Conservation (phyloP, 148 eudicot genomes). For the Camellia japonica region DNA sequence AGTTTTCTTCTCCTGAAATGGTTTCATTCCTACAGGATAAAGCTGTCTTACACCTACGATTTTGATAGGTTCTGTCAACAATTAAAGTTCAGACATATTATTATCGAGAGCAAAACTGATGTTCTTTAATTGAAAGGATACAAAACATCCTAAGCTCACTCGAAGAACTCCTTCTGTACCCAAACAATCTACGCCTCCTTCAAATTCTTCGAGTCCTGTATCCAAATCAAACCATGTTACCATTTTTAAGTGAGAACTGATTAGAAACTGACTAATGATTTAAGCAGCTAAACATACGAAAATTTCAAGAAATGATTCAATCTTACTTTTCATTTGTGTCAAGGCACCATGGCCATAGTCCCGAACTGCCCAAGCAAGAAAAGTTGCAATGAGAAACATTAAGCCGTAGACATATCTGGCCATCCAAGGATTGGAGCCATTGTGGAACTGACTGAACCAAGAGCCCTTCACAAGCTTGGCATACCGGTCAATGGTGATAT, state of each 20-base stretch:
- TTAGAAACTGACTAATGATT: not conserved
- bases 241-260: not conserved
- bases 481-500: conserved; percentile 40
- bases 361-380: conserved; percentile 84
- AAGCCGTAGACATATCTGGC: conserved; percentile 83
- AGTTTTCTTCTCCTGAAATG: not conserved
- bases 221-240: conserved; percentile 9
- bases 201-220: conserved; percentile 62
- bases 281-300: not conserved
- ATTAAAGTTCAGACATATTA: not conserved
- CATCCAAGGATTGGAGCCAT: conserved; percentile 88
- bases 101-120: not conserved
- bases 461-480: conserved; percentile 52
- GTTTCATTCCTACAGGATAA: no score
- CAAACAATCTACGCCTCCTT: conserved; percentile 59
- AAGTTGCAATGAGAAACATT: conserved; percentile 68
- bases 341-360: conserved; percentile 63
- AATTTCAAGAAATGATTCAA: not conserved
- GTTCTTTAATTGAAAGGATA: conserved; percentile 45
- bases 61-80: not conserved
- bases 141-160: conserved; percentile 82
- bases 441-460: conserved; percentile 65
- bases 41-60: not conserved
- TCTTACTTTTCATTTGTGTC: conserved; percentile 60
- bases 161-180: conserved; percentile 81